These are phyloP conservation scores for Rhodotorula kratochvilovae DNA, from an alignment of 768 basidiomycete species.

Conservation along the genomic window DNA sequence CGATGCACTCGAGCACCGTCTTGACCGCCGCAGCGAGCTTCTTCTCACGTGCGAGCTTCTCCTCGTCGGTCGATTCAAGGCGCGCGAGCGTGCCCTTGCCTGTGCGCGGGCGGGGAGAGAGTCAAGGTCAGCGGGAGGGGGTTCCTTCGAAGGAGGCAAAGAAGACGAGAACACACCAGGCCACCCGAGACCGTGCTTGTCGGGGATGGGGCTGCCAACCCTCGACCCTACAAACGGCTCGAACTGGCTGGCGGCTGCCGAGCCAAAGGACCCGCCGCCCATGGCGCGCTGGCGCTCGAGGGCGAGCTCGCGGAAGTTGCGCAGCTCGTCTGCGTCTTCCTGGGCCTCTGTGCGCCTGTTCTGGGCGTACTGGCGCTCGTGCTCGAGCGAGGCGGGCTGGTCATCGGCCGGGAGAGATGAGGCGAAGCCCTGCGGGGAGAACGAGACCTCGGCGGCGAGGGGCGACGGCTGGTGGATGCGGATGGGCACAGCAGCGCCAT, in stretches of 20 bases:
- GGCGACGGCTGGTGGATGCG: constrained; percentile 6
- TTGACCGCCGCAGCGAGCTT: constrained; percentile 79
- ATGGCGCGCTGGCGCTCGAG: constrained; percentile 13
- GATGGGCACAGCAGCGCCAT: not conserved
- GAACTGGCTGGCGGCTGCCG: not conserved
- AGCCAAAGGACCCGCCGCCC: not conserved
- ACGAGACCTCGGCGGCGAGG: constrained; percentile 3
- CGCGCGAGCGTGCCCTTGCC: constrained; percentile 41
- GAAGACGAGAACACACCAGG: constrained; percentile 34
- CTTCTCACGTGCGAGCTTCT: constrained; percentile 45
- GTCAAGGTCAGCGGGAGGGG: not conserved
- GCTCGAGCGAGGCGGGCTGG: not conserved
- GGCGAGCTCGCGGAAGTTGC: constrained; percentile 16
- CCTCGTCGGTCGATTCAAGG: constrained; percentile 26
- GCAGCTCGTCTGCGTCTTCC: constrained; percentile 16
- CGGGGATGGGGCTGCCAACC: constrained; percentile 39
- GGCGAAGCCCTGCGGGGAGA: not conserved
- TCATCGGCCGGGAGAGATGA: not conserved
- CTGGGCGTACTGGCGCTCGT: constrained; percentile 1
- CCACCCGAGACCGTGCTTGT: constrained; percentile 44
- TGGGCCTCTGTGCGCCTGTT: not conserved
- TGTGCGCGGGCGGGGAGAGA: not conserved
- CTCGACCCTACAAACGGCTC: constrained; percentile 33
- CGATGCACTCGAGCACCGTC: constrained; percentile 91
- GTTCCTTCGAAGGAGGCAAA: not conserved